Base-by-base conservation (phyloP, 2,329 filamentous ascomycete genomes). In the Pseudonectria buxi region DNA sequence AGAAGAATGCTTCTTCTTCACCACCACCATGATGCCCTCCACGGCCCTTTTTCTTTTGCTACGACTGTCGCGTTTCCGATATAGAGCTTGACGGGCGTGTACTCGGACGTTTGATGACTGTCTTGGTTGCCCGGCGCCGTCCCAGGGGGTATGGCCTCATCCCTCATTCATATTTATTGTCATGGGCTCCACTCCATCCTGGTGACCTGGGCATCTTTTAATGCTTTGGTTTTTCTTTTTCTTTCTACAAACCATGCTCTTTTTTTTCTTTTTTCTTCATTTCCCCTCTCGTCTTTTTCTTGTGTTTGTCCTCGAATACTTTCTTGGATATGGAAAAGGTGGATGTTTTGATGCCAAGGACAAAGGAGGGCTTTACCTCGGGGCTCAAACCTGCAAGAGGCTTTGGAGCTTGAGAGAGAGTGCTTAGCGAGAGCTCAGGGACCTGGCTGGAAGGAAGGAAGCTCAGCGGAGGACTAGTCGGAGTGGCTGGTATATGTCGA, bases 161-260 rank as follows among this genome's bases (percentile, higher is more conserved):
- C 32, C 36, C 39, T 40, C 39, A 37, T 46, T 34, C 40, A 42
- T 46, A 35, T 44, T 45, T 42, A 29, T 46, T 53, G 34, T 43
- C 44, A 34, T 32, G 48, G 45, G n/a, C n/a, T n/a, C n/a, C n/a
- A n/a, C 46, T 55, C 50, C 45, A 50, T 54, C 49, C 49, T 48
- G 50, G 53, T 47, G 50, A 50, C 44, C 35, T 36, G 40, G 48
- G 41, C 46, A 48, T 40, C 24, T 36, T 45, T 49, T 53, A 47
- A 50, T 48, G 36, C 41, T 41, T 39, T 46, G 47, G 42, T 41
- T 37, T 37, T 28, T 26, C 30, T 37, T 28, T 27, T 24, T 24
- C 28, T 26, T 34, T 14, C 25, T 16, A 22, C 9, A 22, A 22
- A 5, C 18, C 18, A 28, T 42, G 30, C 24, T 24, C 24, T 30